A percentile compares a stretch with the other conserved stretches of the same genome.
These are phyloP conservation scores for Puccinia hordei DNA, from an alignment of 1,284 basidiomycete species.

Conservation along the genomic window DNA sequence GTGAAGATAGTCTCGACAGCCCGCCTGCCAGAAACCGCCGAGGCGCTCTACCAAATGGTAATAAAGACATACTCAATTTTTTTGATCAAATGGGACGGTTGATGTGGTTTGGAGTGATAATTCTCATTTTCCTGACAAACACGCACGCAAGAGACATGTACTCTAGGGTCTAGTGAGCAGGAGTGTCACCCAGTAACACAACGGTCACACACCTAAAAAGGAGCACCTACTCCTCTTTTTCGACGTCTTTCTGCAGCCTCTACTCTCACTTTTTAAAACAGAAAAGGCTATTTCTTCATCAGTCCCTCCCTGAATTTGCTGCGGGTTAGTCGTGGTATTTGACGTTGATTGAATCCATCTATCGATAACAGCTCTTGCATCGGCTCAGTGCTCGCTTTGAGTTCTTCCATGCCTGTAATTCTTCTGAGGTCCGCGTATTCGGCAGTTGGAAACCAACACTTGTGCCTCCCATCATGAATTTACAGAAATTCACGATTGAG, in stretches of 20 bases:
- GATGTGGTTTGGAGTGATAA: too few relatives aligned
- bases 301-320: neutral
- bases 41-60: neutral
- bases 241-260: neutral
- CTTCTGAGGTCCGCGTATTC: neutral
- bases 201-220: neutral
- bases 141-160: too few relatives aligned
- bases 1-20: neutral
- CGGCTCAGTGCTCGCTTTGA: neutral
- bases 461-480: conserved; percentile 9
- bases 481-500: neutral
- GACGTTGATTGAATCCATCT: neutral
- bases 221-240: neutral
- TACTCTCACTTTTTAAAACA: neutral
- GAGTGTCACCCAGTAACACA: too few relatives aligned
- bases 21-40: neutral
- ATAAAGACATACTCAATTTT: too few relatives aligned
- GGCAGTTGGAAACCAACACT: neutral
- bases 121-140: too few relatives aligned
- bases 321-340: neutral
- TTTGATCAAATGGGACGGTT: too few relatives aligned
- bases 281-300: neutral
- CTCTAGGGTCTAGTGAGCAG: too few relatives aligned
- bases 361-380: neutral
- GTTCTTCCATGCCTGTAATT: neutral